Evolutionary conservation across 129 eudicot species (phyloP).

Genomic region (Lactuca sativa): DNA sequence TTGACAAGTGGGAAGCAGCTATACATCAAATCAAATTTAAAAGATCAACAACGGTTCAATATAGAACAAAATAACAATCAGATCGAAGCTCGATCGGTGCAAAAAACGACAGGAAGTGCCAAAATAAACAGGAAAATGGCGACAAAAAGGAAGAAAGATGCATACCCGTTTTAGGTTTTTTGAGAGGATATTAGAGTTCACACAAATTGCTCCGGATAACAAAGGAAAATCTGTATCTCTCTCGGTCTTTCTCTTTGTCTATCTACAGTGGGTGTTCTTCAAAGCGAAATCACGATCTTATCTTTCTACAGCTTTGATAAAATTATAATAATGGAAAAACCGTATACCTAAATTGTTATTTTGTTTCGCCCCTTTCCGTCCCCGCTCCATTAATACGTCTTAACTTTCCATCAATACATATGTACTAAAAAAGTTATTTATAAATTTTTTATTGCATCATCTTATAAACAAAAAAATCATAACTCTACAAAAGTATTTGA

Average conservation of each 20-base stretch:
- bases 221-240: slow-evolving; percentile 11
- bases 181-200: slow-evolving; percentile 21
- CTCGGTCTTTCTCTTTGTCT: slow-evolving; percentile 4
- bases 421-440: neutral
- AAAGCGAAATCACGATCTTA: slow-evolving; percentile 41
- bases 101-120: slow-evolving; percentile 6
- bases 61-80: slow-evolving; percentile 10
- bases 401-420: neutral
- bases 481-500: no score
- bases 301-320: slow-evolving; percentile 29
- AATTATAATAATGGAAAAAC: slow-evolving; percentile 11
- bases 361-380: slow-evolving; percentile 6
- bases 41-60: neutral
- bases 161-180: slow-evolving; percentile 11
- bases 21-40: neutral
- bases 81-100: slow-evolving; percentile 39
- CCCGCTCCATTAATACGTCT: slow-evolving; percentile 1
- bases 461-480: no score
- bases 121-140: slow-evolving; percentile 17
- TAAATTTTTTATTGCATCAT: no score
- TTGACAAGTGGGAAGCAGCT: slow-evolving; percentile 1
- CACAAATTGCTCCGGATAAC: slow-evolving; percentile 1
- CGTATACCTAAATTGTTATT: slow-evolving; percentile 19
- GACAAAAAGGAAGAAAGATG: slow-evolving; percentile 6
- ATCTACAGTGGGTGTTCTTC: slow-evolving; percentile 25